These are phyloP conservation scores for Myxozyma sirexii DNA, from an alignment of 805 yeast species.

Conservation along the genomic window DNA sequence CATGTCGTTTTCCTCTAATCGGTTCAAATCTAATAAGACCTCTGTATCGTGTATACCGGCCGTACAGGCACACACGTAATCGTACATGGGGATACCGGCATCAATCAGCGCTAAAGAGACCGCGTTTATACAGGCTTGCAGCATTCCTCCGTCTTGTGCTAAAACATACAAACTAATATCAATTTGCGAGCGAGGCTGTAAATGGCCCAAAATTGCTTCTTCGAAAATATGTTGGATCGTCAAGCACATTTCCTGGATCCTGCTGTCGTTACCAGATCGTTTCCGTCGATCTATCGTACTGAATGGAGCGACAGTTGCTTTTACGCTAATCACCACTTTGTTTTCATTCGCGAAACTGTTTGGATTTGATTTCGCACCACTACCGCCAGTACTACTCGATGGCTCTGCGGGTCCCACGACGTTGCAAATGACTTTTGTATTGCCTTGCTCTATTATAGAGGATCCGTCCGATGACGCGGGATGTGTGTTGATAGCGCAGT, in stretches of 20 bases:
- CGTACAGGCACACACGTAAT: constrained; percentile 77
- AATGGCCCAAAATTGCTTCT: constrained; percentile 66
- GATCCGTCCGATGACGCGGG: constrained; percentile 88
- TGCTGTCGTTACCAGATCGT: constrained; percentile 61
- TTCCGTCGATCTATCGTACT: constrained; percentile 76
- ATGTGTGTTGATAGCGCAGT: constrained; percentile 83
- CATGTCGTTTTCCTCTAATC: constrained; percentile 81
- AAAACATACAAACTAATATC: constrained; percentile 73
- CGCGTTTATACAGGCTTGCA: constrained; percentile 80
- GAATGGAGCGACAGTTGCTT: constrained; percentile 76
- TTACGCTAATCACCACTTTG: constrained; percentile 62
- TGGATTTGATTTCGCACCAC: background rate
- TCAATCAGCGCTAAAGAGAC: constrained; percentile 87
- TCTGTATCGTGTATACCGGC: constrained; percentile 79
- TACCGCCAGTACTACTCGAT: constrained; percentile 40
- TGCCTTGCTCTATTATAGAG: constrained; percentile 88
- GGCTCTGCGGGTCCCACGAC: constrained; percentile 94
- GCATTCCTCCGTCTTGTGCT: constrained; percentile 86
- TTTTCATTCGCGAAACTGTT: constrained; percentile 43
- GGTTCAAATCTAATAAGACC: constrained; percentile 74
- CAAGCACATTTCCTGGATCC: constrained; percentile 43
- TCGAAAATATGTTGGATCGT: constrained; percentile 43
- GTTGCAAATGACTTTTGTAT: constrained; percentile 80
- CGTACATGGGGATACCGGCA: constrained; percentile 94
- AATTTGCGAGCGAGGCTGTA: constrained; percentile 85